phyloP scores from a whole-genome alignment of 2,329 filamentous ascomycete species.

The Cercospora zeae-maydis region DNA sequence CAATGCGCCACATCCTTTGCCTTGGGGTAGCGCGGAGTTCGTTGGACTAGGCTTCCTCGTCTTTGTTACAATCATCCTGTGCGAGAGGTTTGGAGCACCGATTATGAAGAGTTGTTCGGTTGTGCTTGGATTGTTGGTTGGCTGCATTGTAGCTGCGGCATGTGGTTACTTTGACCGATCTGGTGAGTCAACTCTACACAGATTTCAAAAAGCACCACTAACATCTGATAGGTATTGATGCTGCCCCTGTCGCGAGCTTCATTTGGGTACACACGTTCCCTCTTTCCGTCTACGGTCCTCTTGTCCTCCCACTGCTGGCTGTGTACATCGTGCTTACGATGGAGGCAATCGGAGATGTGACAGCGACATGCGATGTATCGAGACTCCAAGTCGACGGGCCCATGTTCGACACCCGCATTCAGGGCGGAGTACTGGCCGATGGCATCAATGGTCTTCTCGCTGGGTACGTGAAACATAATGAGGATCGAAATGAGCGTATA shows the following conservation, averaged over 20 bases:
- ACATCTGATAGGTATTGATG: conserved; percentile 65
- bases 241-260: conserved; percentile 68
- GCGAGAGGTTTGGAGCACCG: conserved; percentile 75
- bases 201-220: conserved; percentile 50
- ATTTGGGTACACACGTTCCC: conserved; percentile 77
- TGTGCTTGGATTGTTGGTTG: conserved; percentile 68
- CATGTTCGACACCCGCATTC: conserved; percentile 71
- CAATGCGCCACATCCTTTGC: conserved; percentile 65
- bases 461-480: conserved; percentile 38
- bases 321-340: conserved; percentile 67
- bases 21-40: conserved; percentile 75
- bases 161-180: conserved; percentile 71
- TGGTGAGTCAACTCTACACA: conserved; percentile 21
- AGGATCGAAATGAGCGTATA: too few relatives aligned
- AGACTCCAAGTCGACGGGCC: conserved; percentile 68
- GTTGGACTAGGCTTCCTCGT: conserved; percentile 77
- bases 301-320: conserved; percentile 66
- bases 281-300: conserved; percentile 66
- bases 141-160: conserved; percentile 74
- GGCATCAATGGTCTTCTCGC: conserved; percentile 66
- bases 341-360: conserved; percentile 59
- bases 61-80: conserved; percentile 73
- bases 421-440: conserved; percentile 74
- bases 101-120: conserved; percentile 81
- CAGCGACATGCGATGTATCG: conserved; percentile 74